Evolutionary conservation across 192 early-diverging fungal genomes (phyloP).

Genomic region (Geranomyces michiganensis): DNA sequence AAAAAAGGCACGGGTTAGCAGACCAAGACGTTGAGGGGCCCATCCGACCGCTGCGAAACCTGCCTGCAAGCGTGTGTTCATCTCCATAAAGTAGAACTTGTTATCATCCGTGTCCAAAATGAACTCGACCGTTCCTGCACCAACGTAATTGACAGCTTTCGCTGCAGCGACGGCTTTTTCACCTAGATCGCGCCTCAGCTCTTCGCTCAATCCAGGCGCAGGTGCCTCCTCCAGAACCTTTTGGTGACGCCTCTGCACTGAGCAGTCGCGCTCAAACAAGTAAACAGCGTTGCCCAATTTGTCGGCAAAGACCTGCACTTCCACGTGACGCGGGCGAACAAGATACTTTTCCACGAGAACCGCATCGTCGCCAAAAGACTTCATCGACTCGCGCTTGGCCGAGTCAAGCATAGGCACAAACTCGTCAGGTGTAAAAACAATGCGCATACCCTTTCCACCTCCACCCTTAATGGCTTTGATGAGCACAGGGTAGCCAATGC

Average conservation of each 20-base stretch:
- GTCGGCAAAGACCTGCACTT: slow-evolving; percentile 95
- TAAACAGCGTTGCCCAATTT: slow-evolving; percentile 97
- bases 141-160: slow-evolving; percentile 89
- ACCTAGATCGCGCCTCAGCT: slow-evolving; percentile 73
- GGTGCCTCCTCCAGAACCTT: slow-evolving; percentile 99
- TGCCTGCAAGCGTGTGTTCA: slow-evolving; percentile 96
- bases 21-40: neutral
- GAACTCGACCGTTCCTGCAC: slow-evolving; percentile 97
- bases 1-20: neutral
- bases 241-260: slow-evolving; percentile 97
- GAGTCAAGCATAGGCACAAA: slow-evolving; percentile 1
- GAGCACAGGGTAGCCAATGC: slow-evolving; percentile 95
- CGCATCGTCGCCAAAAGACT: slow-evolving; percentile 83
- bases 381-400: neutral
- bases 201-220: slow-evolving; percentile 75
- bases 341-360: slow-evolving; percentile 93
- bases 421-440: slow-evolving; percentile 65
- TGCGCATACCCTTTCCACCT: slow-evolving; percentile 98
- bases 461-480: slow-evolving; percentile 98
- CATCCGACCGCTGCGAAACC: neutral
- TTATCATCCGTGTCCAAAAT: slow-evolving; percentile 84
- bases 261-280: slow-evolving; percentile 95
- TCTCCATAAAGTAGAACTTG: slow-evolving; percentile 97
- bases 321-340: slow-evolving; percentile 90
- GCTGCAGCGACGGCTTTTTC: slow-evolving; percentile 91